These are phyloP conservation scores for Monosporozyma unispora DNA, from an alignment of 805 yeast species.

Conservation along the genomic window DNA sequence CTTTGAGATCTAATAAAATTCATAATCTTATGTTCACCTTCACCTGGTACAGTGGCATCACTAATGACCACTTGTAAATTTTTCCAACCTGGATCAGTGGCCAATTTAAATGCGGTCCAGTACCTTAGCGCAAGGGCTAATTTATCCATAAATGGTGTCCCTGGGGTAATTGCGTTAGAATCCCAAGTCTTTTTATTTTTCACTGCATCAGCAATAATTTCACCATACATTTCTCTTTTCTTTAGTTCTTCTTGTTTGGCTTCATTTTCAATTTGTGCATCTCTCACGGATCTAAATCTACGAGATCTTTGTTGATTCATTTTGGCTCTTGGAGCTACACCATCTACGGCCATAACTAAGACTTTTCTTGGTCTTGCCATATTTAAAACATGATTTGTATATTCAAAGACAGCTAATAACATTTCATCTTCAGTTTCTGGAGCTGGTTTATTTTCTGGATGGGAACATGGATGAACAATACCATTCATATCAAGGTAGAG, in stretches of 20 bases:
- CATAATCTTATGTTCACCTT: slow-evolving; percentile 98
- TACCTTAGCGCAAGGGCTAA: slow-evolving; percentile 74
- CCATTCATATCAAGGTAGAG: slow-evolving; percentile 96
- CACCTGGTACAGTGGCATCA: slow-evolving; percentile 97
- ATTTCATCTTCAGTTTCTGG: slow-evolving; percentile 96
- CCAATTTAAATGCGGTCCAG: slow-evolving; percentile 85
- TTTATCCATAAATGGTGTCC: slow-evolving; percentile 95
- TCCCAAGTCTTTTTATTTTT: slow-evolving; percentile 82
- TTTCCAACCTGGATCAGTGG: slow-evolving; percentile 90
- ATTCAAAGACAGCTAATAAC: slow-evolving; percentile 87
- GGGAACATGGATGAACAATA: slow-evolving; percentile 98
- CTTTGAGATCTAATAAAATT: slow-evolving; percentile 87
- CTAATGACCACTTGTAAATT: slow-evolving; percentile 80
- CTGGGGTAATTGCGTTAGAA: slow-evolving; percentile 95
- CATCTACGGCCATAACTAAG: slow-evolving; percentile 93
- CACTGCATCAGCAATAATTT: slow-evolving; percentile 64
- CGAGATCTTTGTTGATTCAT: slow-evolving; percentile 96
- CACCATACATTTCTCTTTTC: slow-evolving; percentile 37
- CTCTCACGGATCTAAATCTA: slow-evolving; percentile 85
- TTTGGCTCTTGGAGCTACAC: slow-evolving; percentile 97
- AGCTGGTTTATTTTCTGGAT: slow-evolving; percentile 92
- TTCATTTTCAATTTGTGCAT: slow-evolving; percentile 70
- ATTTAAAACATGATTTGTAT: slow-evolving; percentile 82
- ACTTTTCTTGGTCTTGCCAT: slow-evolving; percentile 95
- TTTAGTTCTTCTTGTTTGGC: slow-evolving; percentile 45